Evolutionary conservation across 805 yeast species (phyloP).

Genomic region (Candida orba): DNA sequence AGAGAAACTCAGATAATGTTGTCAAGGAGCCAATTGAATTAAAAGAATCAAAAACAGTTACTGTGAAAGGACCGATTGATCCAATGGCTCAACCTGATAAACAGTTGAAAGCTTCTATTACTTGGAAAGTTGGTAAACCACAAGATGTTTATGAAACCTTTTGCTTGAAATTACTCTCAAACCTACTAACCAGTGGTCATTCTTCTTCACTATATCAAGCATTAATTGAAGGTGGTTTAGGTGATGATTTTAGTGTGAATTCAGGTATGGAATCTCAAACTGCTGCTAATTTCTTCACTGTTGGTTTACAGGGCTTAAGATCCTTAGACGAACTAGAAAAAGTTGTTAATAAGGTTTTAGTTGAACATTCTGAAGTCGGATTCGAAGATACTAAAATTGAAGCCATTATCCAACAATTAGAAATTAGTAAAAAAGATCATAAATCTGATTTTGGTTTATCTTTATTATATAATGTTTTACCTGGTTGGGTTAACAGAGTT

Average conservation of each 20-base stretch:
- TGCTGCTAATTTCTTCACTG: slow-evolving; percentile 65
- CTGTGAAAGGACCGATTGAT: slow-evolving; percentile 71
- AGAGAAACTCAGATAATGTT: slow-evolving; percentile 31
- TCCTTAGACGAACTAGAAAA: slow-evolving; percentile 40
- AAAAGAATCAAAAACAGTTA: slow-evolving; percentile 27
- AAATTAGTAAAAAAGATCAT: slow-evolving; percentile 75
- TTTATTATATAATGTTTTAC: slow-evolving; percentile 63
- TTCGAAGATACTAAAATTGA: slow-evolving; percentile 59
- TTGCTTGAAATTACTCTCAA: slow-evolving; percentile 61
- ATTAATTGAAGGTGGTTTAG: slow-evolving; percentile 79
- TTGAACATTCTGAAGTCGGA: slow-evolving; percentile 34
- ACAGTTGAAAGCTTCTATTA: slow-evolving; percentile 74
- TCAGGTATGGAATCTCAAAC: slow-evolving; percentile 83
- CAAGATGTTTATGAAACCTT: slow-evolving; percentile 61
- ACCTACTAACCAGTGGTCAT: slow-evolving; percentile 81
- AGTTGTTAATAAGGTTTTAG: slow-evolving; percentile 41
- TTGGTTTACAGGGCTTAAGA: slow-evolving; percentile 78
- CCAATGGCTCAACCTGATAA: slow-evolving; percentile 59
- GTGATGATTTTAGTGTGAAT: slow-evolving; percentile 80
- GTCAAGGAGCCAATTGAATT: slow-evolving; percentile 26
- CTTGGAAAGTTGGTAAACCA: slow-evolving; percentile 84
- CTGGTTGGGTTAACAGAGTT: slow-evolving; percentile 79
- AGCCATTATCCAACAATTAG: slow-evolving; percentile 85
- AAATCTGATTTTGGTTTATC: slow-evolving; percentile 87
- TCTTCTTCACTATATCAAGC: slow-evolving; percentile 83